Conservation (phyloP, 495 filamentous ascomycete genomes). For the Tuber indicum region DNA sequence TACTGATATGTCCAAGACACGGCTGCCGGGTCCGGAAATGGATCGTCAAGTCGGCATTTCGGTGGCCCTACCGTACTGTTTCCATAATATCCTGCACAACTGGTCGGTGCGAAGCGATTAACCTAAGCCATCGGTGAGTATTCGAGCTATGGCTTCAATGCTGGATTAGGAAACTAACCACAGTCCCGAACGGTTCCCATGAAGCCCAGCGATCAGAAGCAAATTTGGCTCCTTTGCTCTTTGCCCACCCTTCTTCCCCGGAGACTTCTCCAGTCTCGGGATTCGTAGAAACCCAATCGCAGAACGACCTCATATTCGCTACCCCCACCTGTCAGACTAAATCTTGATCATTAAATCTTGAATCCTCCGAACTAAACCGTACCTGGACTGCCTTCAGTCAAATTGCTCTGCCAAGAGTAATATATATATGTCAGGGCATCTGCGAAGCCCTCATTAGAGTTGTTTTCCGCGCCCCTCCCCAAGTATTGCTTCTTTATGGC, state of each 20-base stretch:
- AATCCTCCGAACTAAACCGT: background rate
- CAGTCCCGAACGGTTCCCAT: conserved; percentile 45
- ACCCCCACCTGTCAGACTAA: background rate
- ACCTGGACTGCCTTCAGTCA: conserved; percentile 18
- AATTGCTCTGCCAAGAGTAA: conserved; percentile 46
- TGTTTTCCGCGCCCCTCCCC: conserved; percentile 48
- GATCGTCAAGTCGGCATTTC: conserved; percentile 46
- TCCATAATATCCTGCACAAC: conserved; percentile 40
- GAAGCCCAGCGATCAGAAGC: conserved; percentile 48
- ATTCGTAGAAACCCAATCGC: conserved; percentile 27
- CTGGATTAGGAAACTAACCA: conserved; percentile 47
- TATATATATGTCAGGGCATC: conserved; percentile 44
- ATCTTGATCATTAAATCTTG: background rate
- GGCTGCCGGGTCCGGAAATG: conserved; percentile 42
- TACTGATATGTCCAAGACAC: conserved; percentile 58
- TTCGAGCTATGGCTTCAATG: background rate
- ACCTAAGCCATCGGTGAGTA: conserved; percentile 12
- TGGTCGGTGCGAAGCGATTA: conserved; percentile 35
- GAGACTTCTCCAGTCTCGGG: conserved; percentile 20
- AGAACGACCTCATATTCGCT: conserved; percentile 17
- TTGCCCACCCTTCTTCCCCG: conserved; percentile 19
- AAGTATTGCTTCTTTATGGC: conserved; percentile 51
- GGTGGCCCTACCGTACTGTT: conserved; percentile 26
- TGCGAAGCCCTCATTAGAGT: conserved; percentile 51
- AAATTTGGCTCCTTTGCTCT: conserved; percentile 38